Evolutionary conservation across 2,329 filamentous ascomycete species (phyloP).

Genomic region (Xylaria arbuscula): DNA sequence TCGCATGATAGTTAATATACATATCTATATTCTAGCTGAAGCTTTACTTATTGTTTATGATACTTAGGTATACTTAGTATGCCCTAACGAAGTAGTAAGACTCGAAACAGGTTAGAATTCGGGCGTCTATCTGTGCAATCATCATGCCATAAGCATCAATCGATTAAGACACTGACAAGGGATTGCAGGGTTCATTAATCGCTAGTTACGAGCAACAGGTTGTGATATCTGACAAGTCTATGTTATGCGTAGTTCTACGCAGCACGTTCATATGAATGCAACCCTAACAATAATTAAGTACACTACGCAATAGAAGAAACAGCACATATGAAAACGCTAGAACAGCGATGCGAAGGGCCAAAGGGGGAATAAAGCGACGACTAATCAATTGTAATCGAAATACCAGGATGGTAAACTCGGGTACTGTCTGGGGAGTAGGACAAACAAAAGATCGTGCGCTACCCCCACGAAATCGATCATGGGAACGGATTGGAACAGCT

Average conservation of each 20-base stretch:
- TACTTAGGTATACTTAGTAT: neutral
- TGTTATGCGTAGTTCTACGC: neutral
- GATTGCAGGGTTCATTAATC: constrained; percentile 1
- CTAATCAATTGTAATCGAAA: neutral
- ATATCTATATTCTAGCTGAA: neutral
- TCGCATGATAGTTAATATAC: neutral
- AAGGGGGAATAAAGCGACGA: neutral
- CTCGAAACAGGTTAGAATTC: neutral
- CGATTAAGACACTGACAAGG: neutral
- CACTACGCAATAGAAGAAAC: neutral
- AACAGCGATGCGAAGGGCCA: no score
- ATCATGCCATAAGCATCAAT: neutral
- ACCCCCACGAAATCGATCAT: constrained; percentile 32
- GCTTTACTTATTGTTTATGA: neutral
- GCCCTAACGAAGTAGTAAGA: neutral
- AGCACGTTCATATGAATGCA: neutral
- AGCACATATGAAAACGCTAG: neutral
- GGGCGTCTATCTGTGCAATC: neutral
- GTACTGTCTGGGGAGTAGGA: neutral
- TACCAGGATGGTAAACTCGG: neutral
- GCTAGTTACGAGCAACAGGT: neutral
- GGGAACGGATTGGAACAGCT: constrained; percentile 24
- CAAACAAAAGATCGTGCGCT: constrained; percentile 5
- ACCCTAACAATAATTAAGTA: neutral
- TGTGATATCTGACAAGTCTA: constrained; percentile 25